These are phyloP conservation scores for Hygrocybe coccinea DNA, from an alignment of 768 basidiomycete genomes.

Conservation along the genomic window DNA sequence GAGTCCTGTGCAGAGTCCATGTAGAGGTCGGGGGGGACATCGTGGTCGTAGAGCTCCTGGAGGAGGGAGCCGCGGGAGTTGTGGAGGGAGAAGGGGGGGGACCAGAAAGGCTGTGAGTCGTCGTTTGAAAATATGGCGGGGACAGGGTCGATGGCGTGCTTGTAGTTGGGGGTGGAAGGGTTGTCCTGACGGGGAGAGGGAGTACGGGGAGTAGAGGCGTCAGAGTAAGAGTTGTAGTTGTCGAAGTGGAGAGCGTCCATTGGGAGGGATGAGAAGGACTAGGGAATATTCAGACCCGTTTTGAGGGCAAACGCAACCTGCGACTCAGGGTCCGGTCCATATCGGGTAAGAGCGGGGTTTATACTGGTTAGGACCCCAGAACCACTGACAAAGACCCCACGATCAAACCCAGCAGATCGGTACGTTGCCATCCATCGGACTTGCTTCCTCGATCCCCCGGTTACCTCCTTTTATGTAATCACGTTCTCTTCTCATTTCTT, in stretches of 20 bases:
- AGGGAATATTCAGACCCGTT: slow-evolving; percentile 6
- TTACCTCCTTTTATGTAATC: background rate
- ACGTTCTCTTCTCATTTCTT: background rate
- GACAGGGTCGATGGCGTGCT: slow-evolving; percentile 26
- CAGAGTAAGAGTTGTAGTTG: slow-evolving; percentile 59
- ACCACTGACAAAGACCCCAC: no score
- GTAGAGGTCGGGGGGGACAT: slow-evolving; percentile 42
- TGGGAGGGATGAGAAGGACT: slow-evolving; percentile 4
- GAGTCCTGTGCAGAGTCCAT: slow-evolving; percentile 29
- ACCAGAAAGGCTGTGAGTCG: slow-evolving; percentile 22
- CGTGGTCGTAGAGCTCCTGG: slow-evolving; percentile 66
- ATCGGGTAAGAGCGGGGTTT: background rate
- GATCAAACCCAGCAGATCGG: no score
- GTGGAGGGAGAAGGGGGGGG: slow-evolving; percentile 26
- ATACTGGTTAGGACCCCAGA: no score
- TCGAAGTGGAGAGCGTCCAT: slow-evolving; percentile 46
- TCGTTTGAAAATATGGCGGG: background rate
- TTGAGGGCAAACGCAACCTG: background rate
- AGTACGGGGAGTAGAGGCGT: slow-evolving; percentile 67
- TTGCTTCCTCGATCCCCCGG: background rate
- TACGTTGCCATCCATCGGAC: no score
- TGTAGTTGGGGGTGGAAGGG: slow-evolving; percentile 23
- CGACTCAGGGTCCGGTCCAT: background rate
- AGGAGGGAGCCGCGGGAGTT: slow-evolving; percentile 49
- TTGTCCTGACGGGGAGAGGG: slow-evolving; percentile 53